A percentile compares a stretch with the other conserved stretches of the same genome.
phyloP scores from a whole-genome alignment of 495 filamentous ascomycete genomes.

The Cryomyces antarcticus region DNA sequence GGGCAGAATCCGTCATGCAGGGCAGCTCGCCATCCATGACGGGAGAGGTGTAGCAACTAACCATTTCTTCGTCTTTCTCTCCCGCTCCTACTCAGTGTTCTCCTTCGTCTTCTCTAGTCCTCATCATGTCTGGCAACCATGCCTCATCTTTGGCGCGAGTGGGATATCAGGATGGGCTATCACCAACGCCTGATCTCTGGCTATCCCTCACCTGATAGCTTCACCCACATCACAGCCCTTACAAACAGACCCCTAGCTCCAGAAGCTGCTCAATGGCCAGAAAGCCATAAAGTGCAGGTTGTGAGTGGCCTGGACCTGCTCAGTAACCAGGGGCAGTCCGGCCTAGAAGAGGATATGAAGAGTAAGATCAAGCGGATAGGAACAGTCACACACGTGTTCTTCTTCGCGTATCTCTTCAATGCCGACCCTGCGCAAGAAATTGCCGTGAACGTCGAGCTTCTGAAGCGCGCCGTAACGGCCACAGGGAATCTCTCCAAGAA shows the following conservation, averaged over 20 bases:
- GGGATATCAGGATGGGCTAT: slow-evolving; percentile 31
- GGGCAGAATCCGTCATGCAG: no score
- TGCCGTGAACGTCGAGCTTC: slow-evolving; percentile 18
- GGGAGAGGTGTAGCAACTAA: no score
- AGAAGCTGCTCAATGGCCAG: slow-evolving; percentile 23
- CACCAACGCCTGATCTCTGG: slow-evolving; percentile 22
- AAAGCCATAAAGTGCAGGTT: slow-evolving; percentile 21
- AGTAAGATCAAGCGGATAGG: slow-evolving; percentile 19
- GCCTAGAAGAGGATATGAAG: slow-evolving; percentile 18
- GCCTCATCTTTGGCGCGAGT: slow-evolving; percentile 16
- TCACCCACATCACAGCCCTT: slow-evolving; percentile 24
- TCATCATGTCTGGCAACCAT: slow-evolving; percentile 7
- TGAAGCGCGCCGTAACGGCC: slow-evolving; percentile 23
- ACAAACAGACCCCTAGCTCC: slow-evolving; percentile 21
- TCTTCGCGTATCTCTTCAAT: slow-evolving; percentile 19
- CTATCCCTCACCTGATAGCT: slow-evolving; percentile 21
- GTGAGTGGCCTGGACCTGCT: slow-evolving; percentile 24
- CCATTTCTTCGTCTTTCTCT: no score
- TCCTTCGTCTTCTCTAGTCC: no score
- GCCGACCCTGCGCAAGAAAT: slow-evolving; percentile 12
- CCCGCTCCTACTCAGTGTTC: neutral
- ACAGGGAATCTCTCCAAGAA: slow-evolving; percentile 20
- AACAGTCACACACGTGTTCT: slow-evolving; percentile 25
- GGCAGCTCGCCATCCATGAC: no score
- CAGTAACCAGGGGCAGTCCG: slow-evolving; percentile 16